Evolutionary conservation across 768 basidiomycete species (phyloP), one percentile per base, ranked within the genome.

Genomic region (Lactarius pseudohatsudake): DNA sequence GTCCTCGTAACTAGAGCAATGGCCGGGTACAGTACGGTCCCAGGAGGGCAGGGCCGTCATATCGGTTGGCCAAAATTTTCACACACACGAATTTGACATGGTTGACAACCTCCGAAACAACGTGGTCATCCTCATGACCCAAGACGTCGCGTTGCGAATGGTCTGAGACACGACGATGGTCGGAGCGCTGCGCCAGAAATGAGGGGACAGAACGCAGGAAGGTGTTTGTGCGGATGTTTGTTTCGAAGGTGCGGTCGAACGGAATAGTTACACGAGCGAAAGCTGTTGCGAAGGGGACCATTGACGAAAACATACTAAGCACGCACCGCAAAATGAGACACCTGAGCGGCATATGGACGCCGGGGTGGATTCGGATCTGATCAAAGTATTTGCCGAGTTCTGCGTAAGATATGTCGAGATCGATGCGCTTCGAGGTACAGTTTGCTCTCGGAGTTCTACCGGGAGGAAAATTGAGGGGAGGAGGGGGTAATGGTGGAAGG

Each of bases 61-160:
- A 67, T 67, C 59, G 63, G 62, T 59, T 50, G 62, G 57, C 30
- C 62, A 64, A 53, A 67, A 36, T 32, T 60, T 67, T 66, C 54
- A 66, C 60, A 50, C 62, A 64, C 47, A 63, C 36, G 58, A 67
- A 67, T 67, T 64, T 67, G 66, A 67, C 66, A 64, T 60, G 41
- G 7, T 38, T 59, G 62, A 60, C 30, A 60, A 56, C 65, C 47
- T 66, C 65, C 65, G 65, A 57, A 57, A 62, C 56, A 66, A 62
- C 54, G 65, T 62, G 65, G 61, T 18, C 38, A 40, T 53, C 57
- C 47, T 11, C 61, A 62, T 62, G 61, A 62, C 40, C 59, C 61
- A 62, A 43, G 57, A 58, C 50, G 38, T 43, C 22, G 65, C 50
- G 6, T 45, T 53, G 47, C 47, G 26, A 56, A 28, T 34, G 30